These are phyloP conservation scores for Shiraia bambusicola DNA, from an alignment of 2,329 filamentous ascomycete genomes.

Conservation along the genomic window DNA sequence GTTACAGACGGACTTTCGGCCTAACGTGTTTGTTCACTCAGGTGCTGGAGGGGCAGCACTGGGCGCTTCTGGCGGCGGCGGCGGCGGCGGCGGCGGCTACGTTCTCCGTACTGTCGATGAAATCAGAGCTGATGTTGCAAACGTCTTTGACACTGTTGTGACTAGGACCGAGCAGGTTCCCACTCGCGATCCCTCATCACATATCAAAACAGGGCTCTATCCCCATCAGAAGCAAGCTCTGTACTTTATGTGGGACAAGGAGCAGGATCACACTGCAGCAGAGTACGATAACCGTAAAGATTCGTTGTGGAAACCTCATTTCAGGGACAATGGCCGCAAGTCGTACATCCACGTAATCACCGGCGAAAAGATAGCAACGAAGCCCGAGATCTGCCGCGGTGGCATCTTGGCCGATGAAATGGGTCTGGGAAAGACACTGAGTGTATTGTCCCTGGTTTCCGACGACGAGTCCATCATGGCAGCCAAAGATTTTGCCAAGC, in stretches of 20 bases:
- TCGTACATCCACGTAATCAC: slow-evolving; percentile 85
- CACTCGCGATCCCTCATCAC: slow-evolving; percentile 65
- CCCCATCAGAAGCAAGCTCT: slow-evolving; percentile 89
- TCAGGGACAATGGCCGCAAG: slow-evolving; percentile 58
- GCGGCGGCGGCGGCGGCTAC: slow-evolving; percentile 11
- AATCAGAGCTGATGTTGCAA: slow-evolving; percentile 78
- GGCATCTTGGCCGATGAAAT: slow-evolving; percentile 56
- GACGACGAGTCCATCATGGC: slow-evolving; percentile 59
- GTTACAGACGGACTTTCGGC: slow-evolving; percentile 16
- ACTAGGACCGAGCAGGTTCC: slow-evolving; percentile 71
- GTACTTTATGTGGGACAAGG: slow-evolving; percentile 79
- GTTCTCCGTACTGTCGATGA: slow-evolving; percentile 64
- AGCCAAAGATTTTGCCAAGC: slow-evolving; percentile 62
- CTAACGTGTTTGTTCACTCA: slow-evolving; percentile 6
- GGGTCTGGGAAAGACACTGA: slow-evolving; percentile 62
- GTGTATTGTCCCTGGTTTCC: slow-evolving; percentile 76
- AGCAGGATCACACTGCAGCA: slow-evolving; percentile 64
- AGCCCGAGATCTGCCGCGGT: slow-evolving; percentile 43
- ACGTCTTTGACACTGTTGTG: slow-evolving; percentile 82
- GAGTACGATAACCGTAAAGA: slow-evolving; percentile 64
- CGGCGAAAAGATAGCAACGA: slow-evolving; percentile 46
- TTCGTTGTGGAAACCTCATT: slow-evolving; percentile 74
- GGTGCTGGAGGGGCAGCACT: slow-evolving; percentile 5
- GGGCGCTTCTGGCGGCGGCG: background rate
- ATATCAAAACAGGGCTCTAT: slow-evolving; percentile 69